A percentile compares a stretch with the other conserved stretches of the same genome.
These are phyloP conservation scores for Rhipidocladum racemiflorum DNA, from an alignment of 176 grass and related monocot species.

Conservation along the genomic window DNA sequence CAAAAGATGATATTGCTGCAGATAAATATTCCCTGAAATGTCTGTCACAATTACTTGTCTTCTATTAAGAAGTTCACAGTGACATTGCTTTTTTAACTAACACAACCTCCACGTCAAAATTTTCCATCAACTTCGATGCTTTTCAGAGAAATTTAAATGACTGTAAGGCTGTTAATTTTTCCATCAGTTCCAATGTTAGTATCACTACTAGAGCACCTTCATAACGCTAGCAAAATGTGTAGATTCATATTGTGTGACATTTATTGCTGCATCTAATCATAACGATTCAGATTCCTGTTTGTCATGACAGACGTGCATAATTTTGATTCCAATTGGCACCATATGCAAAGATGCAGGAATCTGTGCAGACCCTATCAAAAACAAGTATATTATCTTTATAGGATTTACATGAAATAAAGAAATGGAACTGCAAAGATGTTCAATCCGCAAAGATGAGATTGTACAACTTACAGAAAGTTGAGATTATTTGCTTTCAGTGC, in stretches of 20 bases:
- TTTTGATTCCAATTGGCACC: conserved; percentile 17
- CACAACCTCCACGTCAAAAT: neutral
- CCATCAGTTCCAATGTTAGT: neutral
- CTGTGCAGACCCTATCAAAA: conserved; percentile 22
- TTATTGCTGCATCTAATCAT: conserved; percentile 18
- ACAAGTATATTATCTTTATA: conserved; percentile 14
- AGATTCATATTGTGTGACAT: conserved; percentile 16
- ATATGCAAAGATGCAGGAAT: conserved; percentile 31
- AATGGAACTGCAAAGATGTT: conserved; percentile 24
- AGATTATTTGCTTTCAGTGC: conserved; percentile 36
- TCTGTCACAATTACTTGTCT: conserved; percentile 2
- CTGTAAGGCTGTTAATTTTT: neutral
- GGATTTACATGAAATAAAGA: conserved; percentile 27
- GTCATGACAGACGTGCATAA: conserved; percentile 18
- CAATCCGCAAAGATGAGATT: conserved; percentile 21
- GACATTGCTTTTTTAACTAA: neutral
- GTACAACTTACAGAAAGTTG: conserved; percentile 10
- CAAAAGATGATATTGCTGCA: conserved; percentile 3
- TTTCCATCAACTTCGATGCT: neutral
- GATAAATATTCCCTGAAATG: conserved; percentile 12
- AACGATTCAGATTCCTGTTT: conserved; percentile 28
- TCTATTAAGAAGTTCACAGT: conserved; percentile 12
- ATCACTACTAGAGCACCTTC: neutral
- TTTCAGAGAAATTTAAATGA: neutral
- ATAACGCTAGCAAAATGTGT: neutral